Percentiles rank a stretch among this genome's conserved stretches.
Conservation (phyloP, 2,329 filamentous ascomycete species). For the Cladosporium cucumerinum region DNA sequence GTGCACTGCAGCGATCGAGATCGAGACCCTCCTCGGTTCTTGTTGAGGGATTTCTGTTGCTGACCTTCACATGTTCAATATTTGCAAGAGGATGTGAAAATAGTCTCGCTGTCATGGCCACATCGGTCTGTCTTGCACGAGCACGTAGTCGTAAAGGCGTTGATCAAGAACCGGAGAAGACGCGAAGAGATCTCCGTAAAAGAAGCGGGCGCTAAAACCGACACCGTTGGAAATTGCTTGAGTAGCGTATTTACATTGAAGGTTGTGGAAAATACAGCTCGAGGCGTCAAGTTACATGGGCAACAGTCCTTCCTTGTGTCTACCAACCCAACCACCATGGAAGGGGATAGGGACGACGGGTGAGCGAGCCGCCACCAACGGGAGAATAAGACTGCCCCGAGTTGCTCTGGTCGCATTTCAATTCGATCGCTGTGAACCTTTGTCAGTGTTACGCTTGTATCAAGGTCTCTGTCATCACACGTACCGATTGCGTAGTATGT, state of each 20-base stretch:
- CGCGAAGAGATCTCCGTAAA: too few species aligned
- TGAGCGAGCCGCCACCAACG: background rate
- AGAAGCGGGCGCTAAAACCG: too few species aligned
- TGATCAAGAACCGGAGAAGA: too few species aligned
- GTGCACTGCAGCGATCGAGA: too few species aligned
- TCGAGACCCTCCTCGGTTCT: too few species aligned
- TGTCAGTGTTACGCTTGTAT: background rate
- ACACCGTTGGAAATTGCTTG: too few species aligned
- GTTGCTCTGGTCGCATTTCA: background rate
- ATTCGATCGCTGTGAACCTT: background rate
- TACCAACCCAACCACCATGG: background rate
- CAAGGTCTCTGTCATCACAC: background rate
- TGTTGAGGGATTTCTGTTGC: too few species aligned
- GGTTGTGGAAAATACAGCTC: background rate
- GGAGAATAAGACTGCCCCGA: background rate
- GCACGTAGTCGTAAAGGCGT: too few species aligned
- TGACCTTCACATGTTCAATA: too few species aligned
- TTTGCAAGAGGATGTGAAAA: too few species aligned
- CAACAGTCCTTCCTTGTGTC: background rate
- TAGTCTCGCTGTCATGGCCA: too few species aligned
- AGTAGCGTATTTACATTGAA: background rate
- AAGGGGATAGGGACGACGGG: background rate
- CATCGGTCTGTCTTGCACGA: too few species aligned
- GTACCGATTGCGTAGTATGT: constrained; percentile 46
- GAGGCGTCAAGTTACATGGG: background rate